Percentiles rank a stretch among this genome's conserved stretches.
Evolutionary conservation across 2,329 filamentous ascomycete genomes (phyloP).

Genomic region (Colletotrichum sp.): DNA sequence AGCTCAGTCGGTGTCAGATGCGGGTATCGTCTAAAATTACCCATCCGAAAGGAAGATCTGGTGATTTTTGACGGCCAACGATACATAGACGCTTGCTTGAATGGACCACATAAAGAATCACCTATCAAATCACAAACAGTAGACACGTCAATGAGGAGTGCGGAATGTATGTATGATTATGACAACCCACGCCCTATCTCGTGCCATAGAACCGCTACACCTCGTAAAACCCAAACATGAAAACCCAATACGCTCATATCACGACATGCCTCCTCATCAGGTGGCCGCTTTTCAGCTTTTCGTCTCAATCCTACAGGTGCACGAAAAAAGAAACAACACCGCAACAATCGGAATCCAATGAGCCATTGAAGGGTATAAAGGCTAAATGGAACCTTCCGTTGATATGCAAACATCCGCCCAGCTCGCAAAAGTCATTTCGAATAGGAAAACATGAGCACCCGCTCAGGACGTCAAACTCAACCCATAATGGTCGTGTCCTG

Average conservation of each 20-base stretch:
- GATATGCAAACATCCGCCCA: not conserved
- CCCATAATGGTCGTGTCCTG: slow-evolving; percentile 19
- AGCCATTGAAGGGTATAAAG: not conserved
- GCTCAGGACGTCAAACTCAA: not conserved
- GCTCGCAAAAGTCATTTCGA: not conserved
- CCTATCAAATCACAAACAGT: accelerated
- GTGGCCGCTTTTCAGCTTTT: not conserved
- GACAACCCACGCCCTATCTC: not conserved
- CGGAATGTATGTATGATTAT: slow-evolving; percentile 1
- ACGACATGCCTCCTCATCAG: not conserved
- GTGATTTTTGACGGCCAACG: not conserved
- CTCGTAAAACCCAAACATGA: not conserved
- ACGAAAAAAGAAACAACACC: not conserved
- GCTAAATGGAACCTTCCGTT: not conserved
- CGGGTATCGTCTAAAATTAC: too few species aligned
- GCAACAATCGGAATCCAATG: not conserved
- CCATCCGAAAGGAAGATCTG: too few species aligned
- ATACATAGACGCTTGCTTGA: accelerated
- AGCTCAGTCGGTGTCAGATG: too few species aligned
- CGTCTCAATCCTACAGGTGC: not conserved
- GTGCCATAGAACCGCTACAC: not conserved
- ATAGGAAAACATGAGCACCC: not conserved
- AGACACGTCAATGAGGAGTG: not conserved
- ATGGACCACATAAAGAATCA: not conserved
- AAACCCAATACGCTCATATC: not conserved